Conservation (phyloP, 345 rosid genomes). For the Eucalyptus erythrocorys region DNA sequence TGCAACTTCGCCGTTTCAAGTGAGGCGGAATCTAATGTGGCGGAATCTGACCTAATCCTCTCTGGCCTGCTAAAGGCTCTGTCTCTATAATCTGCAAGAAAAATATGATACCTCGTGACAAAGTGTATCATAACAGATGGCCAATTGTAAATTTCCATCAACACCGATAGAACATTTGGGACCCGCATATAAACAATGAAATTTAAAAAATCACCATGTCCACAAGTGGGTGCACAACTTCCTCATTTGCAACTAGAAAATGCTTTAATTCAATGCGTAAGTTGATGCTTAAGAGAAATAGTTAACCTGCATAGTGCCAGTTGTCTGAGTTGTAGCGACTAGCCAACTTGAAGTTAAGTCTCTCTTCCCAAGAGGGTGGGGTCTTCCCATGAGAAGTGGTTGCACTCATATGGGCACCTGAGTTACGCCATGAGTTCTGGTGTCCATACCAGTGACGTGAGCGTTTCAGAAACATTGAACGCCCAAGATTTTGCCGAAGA, state of each 20-base stretch:
- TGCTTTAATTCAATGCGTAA: background rate
- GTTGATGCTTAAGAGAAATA: background rate
- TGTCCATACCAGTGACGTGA: conserved; percentile 43
- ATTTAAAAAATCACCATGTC: background rate
- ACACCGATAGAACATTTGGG: background rate
- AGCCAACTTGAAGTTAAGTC: conserved; percentile 24
- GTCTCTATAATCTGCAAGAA: conserved; percentile 25
- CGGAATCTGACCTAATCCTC: conserved; percentile 27
- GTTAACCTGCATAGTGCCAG: conserved; percentile 19
- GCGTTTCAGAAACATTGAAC: conserved; percentile 44
- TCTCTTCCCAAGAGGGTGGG: conserved; percentile 14
- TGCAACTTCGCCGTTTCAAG: conserved; percentile 19
- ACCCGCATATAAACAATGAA: background rate
- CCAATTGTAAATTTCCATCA: background rate
- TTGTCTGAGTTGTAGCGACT: conserved; percentile 10
- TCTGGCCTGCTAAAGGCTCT: conserved; percentile 23
- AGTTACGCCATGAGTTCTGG: conserved; percentile 37
- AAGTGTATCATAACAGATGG: background rate
- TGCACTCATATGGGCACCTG: conserved; percentile 21
- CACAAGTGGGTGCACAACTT: background rate
- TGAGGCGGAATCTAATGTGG: conserved; percentile 11
- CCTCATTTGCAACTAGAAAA: background rate
- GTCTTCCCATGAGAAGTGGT: conserved; percentile 37
- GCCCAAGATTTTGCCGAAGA: conserved; percentile 26
- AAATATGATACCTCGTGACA: background rate